These are phyloP conservation scores for Penicillium sp. DNA, from an alignment of 2,329 filamentous ascomycete species.

Conservation along the genomic window DNA sequence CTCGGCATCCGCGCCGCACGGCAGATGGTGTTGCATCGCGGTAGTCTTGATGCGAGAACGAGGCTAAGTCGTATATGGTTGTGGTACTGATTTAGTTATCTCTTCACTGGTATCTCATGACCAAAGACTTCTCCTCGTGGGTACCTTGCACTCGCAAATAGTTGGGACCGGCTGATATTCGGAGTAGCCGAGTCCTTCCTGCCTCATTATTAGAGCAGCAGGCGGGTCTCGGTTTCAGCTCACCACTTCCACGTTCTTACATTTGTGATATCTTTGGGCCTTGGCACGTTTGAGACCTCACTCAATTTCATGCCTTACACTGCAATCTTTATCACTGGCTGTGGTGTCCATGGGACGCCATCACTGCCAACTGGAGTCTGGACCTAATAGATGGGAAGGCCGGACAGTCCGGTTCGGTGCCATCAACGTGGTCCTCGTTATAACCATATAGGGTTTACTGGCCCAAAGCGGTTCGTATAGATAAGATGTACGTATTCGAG, in stretches of 20 bases:
- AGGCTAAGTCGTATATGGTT: not conserved
- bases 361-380: too few relatives aligned
- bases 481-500: not conserved
- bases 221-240: not conserved
- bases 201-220: not conserved
- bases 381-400: too few relatives aligned
- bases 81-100: not conserved
- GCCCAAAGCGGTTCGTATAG: not conserved
- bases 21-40: not conserved
- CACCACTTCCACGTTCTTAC: not conserved
- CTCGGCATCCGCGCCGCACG: too few relatives aligned
- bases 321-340: too few relatives aligned
- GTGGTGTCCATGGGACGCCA: not conserved
- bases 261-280: too few relatives aligned
- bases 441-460: not conserved
- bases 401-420: not conserved
- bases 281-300: too few relatives aligned
- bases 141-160: not conserved
- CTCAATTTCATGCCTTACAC: too few relatives aligned
- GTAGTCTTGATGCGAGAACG: not conserved
- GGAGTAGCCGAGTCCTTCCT: not conserved
- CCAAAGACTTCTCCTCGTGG: not conserved
- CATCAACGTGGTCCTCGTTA: not conserved
- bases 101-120: not conserved
- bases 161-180: not conserved